A percentile compares a stretch with the other conserved stretches of the same genome.
Evolutionary conservation across 371 early-diverging fungal genomes (phyloP).

Genomic region (Zopfochytrium polystomum): DNA sequence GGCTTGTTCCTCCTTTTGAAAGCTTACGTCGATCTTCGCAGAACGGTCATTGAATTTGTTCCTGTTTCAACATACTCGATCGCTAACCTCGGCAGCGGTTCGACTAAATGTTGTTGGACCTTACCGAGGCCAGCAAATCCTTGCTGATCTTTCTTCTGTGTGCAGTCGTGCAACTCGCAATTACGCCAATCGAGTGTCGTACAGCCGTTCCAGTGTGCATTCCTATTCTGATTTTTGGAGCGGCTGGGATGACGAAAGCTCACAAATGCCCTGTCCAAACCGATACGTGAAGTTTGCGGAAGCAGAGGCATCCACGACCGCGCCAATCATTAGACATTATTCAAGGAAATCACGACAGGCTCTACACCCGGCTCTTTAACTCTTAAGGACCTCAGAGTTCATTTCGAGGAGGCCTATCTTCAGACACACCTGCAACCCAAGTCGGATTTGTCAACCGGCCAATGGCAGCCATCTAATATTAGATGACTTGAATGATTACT

Average conservation of each 20-base stretch:
- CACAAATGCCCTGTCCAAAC: background rate
- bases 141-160: slow-evolving; percentile 59
- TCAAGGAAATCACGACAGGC: slow-evolving; percentile 83
- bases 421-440: too few species aligned
- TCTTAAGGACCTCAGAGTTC: slow-evolving; percentile 59
- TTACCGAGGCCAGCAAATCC: slow-evolving; percentile 78
- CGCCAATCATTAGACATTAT: slow-evolving; percentile 78
- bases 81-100: slow-evolving; percentile 81
- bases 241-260: background rate
- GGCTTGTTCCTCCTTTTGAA: slow-evolving; percentile 62
- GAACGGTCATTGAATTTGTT: slow-evolving; percentile 71
- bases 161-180: slow-evolving; percentile 47
- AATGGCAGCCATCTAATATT: too few species aligned
- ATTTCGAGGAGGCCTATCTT: too few species aligned
- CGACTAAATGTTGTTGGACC: slow-evolving; percentile 87
- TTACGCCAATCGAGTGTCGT: slow-evolving; percentile 34
- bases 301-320: slow-evolving; percentile 64
- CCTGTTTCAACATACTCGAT: slow-evolving; percentile 77
- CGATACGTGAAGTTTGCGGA: slow-evolving; percentile 33
- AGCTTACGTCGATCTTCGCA: slow-evolving; percentile 47
- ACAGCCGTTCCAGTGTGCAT: background rate
- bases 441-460: too few species aligned
- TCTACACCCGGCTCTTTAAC: slow-evolving; percentile 85
- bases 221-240: background rate
- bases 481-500: too few species aligned